Conservation (phyloP, 179 eudicot species). For the Actinidia chinensis region DNA sequence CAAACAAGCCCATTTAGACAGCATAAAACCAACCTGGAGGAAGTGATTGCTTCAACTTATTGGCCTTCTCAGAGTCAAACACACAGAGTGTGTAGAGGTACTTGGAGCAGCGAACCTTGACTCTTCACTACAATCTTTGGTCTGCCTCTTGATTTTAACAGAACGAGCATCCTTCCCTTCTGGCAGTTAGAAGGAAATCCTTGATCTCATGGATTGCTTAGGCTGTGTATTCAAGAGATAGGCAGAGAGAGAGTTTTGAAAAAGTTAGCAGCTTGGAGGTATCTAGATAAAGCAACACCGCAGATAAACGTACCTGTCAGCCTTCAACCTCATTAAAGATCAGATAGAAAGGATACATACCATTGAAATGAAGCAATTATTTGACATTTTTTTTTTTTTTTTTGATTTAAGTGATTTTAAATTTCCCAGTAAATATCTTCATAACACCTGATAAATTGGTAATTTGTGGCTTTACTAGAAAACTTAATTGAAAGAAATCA, state of each 20-base stretch:
- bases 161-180: conserved; percentile 39
- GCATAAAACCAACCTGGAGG: conserved; percentile 25
- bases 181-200: conserved; percentile 35
- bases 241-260: too few relatives aligned
- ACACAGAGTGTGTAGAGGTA: conserved; percentile 42
- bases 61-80: conserved; percentile 38
- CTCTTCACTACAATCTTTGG: conserved; percentile 34
- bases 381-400: too few relatives aligned
- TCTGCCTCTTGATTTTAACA: conserved; percentile 36
- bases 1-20: neutral
- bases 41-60: conserved; percentile 41
- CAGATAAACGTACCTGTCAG: neutral
- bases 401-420: too few relatives aligned
- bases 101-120: conserved; percentile 36
- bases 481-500: too few relatives aligned
- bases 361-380: too few relatives aligned
- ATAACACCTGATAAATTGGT: too few relatives aligned
- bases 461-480: too few relatives aligned
- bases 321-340: neutral
- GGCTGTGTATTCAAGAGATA: conserved; percentile 16
- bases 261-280: neutral
- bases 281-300: neutral
- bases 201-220: conserved; percentile 38
- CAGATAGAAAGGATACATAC: neutral
- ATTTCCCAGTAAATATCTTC: too few relatives aligned